Evolutionary conservation across 768 basidiomycete genomes (phyloP), one percentile per base, ranked within the genome.

Genomic region (Rossbeevera mucosa): DNA sequence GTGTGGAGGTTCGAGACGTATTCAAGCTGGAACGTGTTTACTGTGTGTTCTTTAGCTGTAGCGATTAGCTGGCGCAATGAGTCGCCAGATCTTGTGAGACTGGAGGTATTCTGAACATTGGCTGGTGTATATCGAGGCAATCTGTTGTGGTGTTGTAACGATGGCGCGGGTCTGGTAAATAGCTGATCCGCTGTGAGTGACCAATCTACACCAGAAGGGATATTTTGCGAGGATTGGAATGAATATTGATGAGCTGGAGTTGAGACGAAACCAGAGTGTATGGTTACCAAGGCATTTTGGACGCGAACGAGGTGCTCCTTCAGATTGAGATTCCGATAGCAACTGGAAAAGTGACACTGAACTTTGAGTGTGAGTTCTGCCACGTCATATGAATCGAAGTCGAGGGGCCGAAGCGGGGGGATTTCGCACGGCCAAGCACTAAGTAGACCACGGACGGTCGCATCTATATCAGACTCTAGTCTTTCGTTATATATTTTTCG

Each of bases 371-470:
- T 33, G 11, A 66, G 24, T 0, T 20, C 2, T 5, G 18, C 2
- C 14, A 58, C 25, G 21, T 62, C 4, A n/a, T 64, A 60, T 8
- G 16, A 41, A 7, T 2, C 3, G 5, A 16, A 4, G 8, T 43
- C 18, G 21, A 58, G 55, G 7, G 47, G 48, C 18, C 28, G 26
- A 1, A 0, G n/a, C 12, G 59, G 59, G 4, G 61, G 49, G 11
- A 41, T 55, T 41, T 60, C 52, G 24, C 51, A 57, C 18, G 65
- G 64, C 64, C 66, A 66, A 38, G 49, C 42, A 3, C 24, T 2
- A 4, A 53, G 16, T 25, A 66, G 25, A n/a, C 1, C 11, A 1
- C 25, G 6, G 8, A 52, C 53, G 4, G 52, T 47, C 13, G 18
- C 16, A 9, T 43, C 13, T 8, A 26, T 16, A 21, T 67, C 59